phyloP scores from a whole-genome alignment of 1,284 basidiomycete genomes.

The Tilletia indica region DNA sequence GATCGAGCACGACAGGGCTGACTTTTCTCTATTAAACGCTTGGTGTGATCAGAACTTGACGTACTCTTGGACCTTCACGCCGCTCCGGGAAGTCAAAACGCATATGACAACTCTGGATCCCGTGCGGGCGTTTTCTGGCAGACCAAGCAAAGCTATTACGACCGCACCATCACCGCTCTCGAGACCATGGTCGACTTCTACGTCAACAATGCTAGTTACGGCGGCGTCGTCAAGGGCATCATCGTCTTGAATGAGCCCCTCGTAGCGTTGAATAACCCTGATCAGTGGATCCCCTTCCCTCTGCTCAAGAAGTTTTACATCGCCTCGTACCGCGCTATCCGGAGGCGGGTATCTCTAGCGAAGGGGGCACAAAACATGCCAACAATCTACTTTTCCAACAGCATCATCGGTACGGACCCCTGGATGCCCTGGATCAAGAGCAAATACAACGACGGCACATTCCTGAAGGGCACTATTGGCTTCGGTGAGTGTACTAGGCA shows the following conservation, averaged over 20 bases:
- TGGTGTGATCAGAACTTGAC: slow-evolving; percentile 45
- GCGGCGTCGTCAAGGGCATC: slow-evolving; percentile 32
- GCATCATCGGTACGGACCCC: slow-evolving; percentile 8
- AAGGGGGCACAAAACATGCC: slow-evolving; percentile 34
- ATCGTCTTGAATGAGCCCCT: slow-evolving; percentile 18
- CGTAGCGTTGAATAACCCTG: background rate
- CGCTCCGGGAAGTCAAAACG: slow-evolving; percentile 41
- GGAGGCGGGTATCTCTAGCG: slow-evolving; percentile 20
- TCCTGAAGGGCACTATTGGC: slow-evolving; percentile 9
- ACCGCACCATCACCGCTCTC: slow-evolving; percentile 23
- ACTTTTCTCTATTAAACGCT: background rate
- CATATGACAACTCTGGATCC: slow-evolving; percentile 22
- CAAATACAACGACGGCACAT: slow-evolving; percentile 1
- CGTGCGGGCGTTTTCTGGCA: slow-evolving; percentile 16
- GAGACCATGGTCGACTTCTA: slow-evolving; percentile 18
- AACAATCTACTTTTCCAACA: slow-evolving; percentile 54
- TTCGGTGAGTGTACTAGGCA: background rate
- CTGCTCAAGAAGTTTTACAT: slow-evolving; percentile 46
- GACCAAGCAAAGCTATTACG: slow-evolving; percentile 13
- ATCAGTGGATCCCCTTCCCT: slow-evolving; percentile 37
- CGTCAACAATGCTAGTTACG: slow-evolving; percentile 24
- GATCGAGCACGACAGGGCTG: background rate
- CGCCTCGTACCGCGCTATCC: slow-evolving; percentile 47
- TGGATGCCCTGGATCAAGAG: slow-evolving; percentile 7
- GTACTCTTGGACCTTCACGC: slow-evolving; percentile 56